Percentiles rank a stretch among this genome's conserved stretches.
These are phyloP conservation scores for Penicillium samsonianum DNA, from an alignment of 495 filamentous ascomycete species.

Conservation along the genomic window DNA sequence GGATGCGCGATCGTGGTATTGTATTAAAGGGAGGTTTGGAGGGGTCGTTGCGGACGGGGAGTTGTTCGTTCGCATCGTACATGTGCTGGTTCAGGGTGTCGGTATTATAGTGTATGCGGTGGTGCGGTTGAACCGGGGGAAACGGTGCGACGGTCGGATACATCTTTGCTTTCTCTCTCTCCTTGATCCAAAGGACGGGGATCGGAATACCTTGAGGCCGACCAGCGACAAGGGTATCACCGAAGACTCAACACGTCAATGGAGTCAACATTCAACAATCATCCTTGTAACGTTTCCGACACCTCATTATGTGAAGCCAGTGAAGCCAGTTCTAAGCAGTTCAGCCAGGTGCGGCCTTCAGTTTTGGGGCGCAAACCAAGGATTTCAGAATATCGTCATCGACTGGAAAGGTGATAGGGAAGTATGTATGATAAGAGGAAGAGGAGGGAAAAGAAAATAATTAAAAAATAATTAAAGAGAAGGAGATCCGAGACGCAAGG, in stretches of 20 bases:
- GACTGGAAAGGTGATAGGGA: conserved; percentile 19
- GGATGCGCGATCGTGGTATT: conserved; percentile 36
- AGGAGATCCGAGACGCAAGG: conserved; percentile 27
- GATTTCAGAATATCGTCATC: conserved; percentile 25
- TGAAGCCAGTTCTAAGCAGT: conserved; percentile 17
- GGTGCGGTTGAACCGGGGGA: conserved; percentile 49
- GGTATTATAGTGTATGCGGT: conserved; percentile 40
- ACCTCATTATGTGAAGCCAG: conserved; percentile 49
- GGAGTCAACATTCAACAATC: conserved; percentile 42
- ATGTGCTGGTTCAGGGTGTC: conserved; percentile 28
- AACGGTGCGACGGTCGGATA: conserved; percentile 49
- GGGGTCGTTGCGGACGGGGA: conserved; percentile 32
- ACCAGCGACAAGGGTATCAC: conserved; percentile 1
- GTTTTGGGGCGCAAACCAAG: not conserved
- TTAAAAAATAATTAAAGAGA: not conserved
- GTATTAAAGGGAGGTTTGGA: conserved; percentile 32
- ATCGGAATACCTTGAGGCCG: conserved; percentile 11
- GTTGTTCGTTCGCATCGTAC: conserved; percentile 37
- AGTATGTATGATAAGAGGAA: conserved; percentile 12
- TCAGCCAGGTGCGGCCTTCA: not conserved
- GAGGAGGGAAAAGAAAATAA: conserved; percentile 10
- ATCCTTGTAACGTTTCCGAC: conserved; percentile 54
- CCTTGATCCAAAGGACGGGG: conserved; percentile 4
- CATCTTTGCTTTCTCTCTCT: conserved; percentile 35
- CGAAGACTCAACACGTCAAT: conserved; percentile 27